Conservation (phyloP, 441 rosid genomes). For the Erodium texanum region DNA sequence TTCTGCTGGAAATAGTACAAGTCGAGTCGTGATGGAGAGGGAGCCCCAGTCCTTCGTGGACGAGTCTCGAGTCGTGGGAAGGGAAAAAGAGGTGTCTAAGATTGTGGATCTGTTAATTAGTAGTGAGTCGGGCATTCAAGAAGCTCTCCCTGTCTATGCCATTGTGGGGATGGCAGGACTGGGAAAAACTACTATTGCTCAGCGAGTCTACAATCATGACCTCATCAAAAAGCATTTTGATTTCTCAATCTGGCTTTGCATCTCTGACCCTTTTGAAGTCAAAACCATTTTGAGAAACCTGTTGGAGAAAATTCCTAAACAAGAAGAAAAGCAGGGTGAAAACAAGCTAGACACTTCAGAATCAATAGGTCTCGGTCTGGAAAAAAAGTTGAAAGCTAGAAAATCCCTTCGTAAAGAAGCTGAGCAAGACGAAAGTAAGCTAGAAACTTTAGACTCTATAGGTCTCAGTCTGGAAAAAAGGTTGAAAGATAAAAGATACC, state of each 20-base stretch:
- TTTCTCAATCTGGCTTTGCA: conserved; percentile 6
- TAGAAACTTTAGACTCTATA: neutral
- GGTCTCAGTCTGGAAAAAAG: neutral
- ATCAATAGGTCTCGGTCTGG: neutral
- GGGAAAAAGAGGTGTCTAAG: neutral
- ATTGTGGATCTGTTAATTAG: neutral
- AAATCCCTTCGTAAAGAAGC: neutral
- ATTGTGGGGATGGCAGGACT: conserved; percentile 17
- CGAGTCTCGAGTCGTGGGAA: neutral
- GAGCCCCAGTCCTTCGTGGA: neutral
- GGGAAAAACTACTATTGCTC: conserved; percentile 15
- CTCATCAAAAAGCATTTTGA: neutral
- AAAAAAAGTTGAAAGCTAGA: neutral
- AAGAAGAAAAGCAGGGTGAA: neutral
- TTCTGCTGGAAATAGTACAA: neutral
- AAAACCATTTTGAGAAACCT: neutral
- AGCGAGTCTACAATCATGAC: neutral
- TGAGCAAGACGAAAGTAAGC: neutral
- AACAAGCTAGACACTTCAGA: neutral
- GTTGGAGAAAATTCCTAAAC: neutral
- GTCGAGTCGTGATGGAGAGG: neutral
- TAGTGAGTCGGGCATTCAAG: neutral
- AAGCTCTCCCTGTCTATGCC: neutral
- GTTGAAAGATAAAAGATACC: neutral
- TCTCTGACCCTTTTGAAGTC: conserved; percentile 5